These are phyloP conservation scores for Mrakia blollopis DNA, from an alignment of 768 basidiomycete genomes.

Conservation along the genomic window DNA sequence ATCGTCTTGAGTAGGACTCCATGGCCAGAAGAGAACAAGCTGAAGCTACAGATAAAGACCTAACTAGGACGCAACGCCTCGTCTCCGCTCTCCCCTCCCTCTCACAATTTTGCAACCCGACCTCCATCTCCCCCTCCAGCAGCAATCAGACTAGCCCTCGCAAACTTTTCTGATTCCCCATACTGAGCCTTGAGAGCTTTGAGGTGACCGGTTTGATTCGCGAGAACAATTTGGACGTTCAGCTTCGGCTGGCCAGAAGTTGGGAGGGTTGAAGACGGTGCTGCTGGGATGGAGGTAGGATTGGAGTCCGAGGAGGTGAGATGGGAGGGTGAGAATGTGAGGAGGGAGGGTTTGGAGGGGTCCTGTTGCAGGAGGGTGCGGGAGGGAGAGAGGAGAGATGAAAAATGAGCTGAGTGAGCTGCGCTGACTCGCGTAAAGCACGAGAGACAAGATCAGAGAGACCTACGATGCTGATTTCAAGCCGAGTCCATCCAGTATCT, in stretches of 20 bases:
- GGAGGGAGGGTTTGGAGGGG: background rate
- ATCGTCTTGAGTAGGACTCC: too few relatives aligned
- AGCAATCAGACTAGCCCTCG: constrained; percentile 50
- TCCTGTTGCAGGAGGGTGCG: background rate
- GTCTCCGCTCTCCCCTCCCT: too few relatives aligned
- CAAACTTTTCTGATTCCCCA: constrained; percentile 52
- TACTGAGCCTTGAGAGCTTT: constrained; percentile 54
- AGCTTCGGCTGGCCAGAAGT: constrained; percentile 14
- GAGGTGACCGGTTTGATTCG: constrained; percentile 45
- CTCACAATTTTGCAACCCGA: too few relatives aligned
- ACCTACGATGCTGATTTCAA: background rate
- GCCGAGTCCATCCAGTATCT: background rate
- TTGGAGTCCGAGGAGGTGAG: background rate
- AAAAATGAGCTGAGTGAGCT: background rate
- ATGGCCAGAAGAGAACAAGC: too few relatives aligned
- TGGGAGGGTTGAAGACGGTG: background rate
- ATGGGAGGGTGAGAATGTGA: background rate
- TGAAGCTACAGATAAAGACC: too few relatives aligned
- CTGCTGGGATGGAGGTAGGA: constrained; percentile 18
- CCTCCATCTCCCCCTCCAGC: background rate
- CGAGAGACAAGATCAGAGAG: background rate
- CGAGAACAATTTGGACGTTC: constrained; percentile 39
- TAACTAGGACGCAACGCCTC: too few relatives aligned
- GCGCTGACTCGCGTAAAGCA: too few relatives aligned
- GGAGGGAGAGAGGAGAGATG: background rate